Conservation (phyloP, 441 rosid species). For the Euphorbia celastroides region DNA sequence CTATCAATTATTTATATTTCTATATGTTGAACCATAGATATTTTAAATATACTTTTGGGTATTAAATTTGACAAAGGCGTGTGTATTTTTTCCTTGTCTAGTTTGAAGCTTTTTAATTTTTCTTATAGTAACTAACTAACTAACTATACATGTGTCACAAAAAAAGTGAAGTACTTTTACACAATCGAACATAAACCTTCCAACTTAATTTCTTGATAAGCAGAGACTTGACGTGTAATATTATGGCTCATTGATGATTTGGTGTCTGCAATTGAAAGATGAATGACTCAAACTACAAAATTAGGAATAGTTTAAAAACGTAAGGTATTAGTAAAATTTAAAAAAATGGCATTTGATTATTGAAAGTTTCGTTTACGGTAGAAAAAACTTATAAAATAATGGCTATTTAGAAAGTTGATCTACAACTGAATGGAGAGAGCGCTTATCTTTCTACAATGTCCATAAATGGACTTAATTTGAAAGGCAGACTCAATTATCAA, state of each 20-base stretch:
- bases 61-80: too few species aligned
- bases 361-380: too few species aligned
- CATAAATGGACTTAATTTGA: constrained; percentile 28
- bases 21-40: background rate
- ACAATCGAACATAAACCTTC: too few species aligned
- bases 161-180: too few species aligned
- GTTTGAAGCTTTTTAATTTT: too few species aligned
- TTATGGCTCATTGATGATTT: background rate
- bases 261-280: background rate
- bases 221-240: background rate
- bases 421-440: constrained; percentile 28
- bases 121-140: too few species aligned
- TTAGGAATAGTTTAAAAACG: background rate
- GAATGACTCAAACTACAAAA: background rate
- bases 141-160: too few species aligned
- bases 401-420: constrained; percentile 6
- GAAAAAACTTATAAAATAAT: constrained; percentile 13
- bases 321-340: constrained; percentile 10
- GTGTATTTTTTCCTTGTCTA: too few species aligned
- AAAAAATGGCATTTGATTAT: too few species aligned
- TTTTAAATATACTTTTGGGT: too few species aligned
- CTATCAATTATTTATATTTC: background rate
- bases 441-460: constrained; percentile 24
- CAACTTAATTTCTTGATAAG: background rate
- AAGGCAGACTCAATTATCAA: constrained; percentile 42